Evolutionary conservation across 176 grass and related monocot species (phyloP).

Genomic region (maize (Zea mays)): DNA sequence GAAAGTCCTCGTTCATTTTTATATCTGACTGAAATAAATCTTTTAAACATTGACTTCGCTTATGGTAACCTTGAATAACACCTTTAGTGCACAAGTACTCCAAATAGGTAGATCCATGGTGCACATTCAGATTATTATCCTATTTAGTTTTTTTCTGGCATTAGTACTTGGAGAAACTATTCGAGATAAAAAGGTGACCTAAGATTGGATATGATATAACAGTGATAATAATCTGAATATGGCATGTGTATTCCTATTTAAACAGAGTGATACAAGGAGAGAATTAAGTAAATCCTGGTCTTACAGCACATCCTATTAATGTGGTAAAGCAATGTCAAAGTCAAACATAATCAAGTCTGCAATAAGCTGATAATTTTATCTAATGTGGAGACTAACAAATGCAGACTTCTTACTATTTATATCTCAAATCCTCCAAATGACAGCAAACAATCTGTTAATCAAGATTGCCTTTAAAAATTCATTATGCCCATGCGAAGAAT

Average conservation of each 20-base stretch:
- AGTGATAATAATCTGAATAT: background rate
- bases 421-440: background rate
- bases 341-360: background rate
- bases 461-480: background rate
- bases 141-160: background rate
- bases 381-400: constrained; percentile 26
- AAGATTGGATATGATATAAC: constrained; percentile 14
- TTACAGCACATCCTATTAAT: constrained; percentile 25
- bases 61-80: background rate
- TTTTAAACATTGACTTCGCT: background rate
- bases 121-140: background rate
- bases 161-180: constrained; percentile 6
- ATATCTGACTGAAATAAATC: constrained; percentile 30
- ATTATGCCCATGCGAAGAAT: background rate
- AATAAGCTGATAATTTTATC: constrained; percentile 15
- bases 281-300: background rate
- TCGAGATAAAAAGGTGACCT: constrained; percentile 7
- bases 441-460: background rate
- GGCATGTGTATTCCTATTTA: background rate
- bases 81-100: background rate
- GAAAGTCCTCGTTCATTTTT: background rate
- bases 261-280: background rate
- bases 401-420: constrained; percentile 9
- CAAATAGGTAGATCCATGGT: background rate
- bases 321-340: background rate